Percentiles rank a stretch among this genome's conserved stretches.
Evolutionary conservation across 441 rosid genomes (phyloP).

Genomic region (Heliophila coronopifolia): DNA sequence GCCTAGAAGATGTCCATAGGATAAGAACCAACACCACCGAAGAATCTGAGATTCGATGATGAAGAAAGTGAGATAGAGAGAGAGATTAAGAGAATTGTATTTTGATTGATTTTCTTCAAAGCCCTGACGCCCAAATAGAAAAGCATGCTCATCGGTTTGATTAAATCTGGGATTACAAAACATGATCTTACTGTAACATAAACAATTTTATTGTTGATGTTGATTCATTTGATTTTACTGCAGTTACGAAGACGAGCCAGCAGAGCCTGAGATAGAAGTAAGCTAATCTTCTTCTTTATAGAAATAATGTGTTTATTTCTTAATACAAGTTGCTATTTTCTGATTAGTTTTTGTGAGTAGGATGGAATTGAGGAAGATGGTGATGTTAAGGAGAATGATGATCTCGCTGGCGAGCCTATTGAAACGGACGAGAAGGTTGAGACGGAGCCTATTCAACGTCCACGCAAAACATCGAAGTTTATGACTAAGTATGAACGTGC

Average conservation of each 20-base stretch:
- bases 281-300: neutral
- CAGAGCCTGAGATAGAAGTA: constrained; percentile 81
- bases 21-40: too few relatives aligned
- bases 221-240: constrained; percentile 8
- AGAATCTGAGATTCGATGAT: too few relatives aligned
- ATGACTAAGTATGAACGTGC: constrained; percentile 87
- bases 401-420: constrained; percentile 44
- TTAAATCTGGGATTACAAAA: too few relatives aligned
- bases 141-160: too few relatives aligned
- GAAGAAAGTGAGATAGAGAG: too few relatives aligned
- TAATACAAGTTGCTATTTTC: neutral
- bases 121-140: too few relatives aligned
- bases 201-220: constrained; percentile 7
- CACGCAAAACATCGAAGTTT: constrained; percentile 63
- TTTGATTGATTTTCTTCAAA: too few relatives aligned
- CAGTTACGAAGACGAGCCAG: constrained; percentile 85
- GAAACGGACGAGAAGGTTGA: constrained; percentile 64
- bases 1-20: too few relatives aligned
- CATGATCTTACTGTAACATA: too few relatives aligned
- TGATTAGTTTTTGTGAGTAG: constrained; percentile 30
- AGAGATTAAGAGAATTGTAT: too few relatives aligned
- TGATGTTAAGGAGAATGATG: constrained; percentile 54
- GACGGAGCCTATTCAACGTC: constrained; percentile 30
- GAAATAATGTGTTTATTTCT: neutral
- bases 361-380: constrained; percentile 66